Evolutionary conservation across 2,329 filamentous ascomycete genomes (phyloP).

Genomic region (Curvularia verruculosa): DNA sequence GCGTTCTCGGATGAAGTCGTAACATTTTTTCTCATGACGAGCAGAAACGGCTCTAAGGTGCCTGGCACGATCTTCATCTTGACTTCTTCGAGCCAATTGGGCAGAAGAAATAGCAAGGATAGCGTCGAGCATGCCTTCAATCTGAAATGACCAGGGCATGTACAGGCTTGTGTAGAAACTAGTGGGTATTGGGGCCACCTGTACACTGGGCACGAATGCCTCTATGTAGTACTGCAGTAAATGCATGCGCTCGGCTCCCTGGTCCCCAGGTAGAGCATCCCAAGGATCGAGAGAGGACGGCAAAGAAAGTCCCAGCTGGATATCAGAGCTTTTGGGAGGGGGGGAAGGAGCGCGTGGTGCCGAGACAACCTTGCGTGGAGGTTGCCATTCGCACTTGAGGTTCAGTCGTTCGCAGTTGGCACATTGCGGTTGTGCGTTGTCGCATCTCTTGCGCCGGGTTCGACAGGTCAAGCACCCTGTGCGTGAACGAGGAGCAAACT

Average conservation of each 20-base stretch:
- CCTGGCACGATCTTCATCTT: constrained; percentile 34
- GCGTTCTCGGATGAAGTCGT: constrained; percentile 41
- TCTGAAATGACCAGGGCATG: constrained; percentile 46
- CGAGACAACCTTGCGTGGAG: constrained; percentile 33
- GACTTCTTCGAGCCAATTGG: constrained; percentile 41
- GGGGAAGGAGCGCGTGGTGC: constrained; percentile 10
- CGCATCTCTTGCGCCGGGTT: constrained; percentile 44
- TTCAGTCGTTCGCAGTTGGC: constrained; percentile 46
- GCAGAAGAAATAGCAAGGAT: constrained; percentile 46
- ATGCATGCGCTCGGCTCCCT: constrained; percentile 35
- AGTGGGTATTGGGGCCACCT: constrained; percentile 42
- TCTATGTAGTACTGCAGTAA: constrained; percentile 46
- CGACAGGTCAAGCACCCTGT: constrained; percentile 47
- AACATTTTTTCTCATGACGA: constrained; percentile 43
- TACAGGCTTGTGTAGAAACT: constrained; percentile 47
- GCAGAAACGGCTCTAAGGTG: constrained; percentile 38
- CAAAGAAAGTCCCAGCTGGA: constrained; percentile 23
- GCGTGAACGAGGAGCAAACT: constrained; percentile 46
- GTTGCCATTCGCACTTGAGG: constrained; percentile 45
- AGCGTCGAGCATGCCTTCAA: constrained; percentile 45
- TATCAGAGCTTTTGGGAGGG: constrained; percentile 21
- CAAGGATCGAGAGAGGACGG: constrained; percentile 37
- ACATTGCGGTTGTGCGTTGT: constrained; percentile 42
- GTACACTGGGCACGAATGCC: constrained; percentile 46
- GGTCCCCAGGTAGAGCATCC: constrained; percentile 38